Percentiles rank a stretch among this genome's conserved stretches.
phyloP scores from a whole-genome alignment of 768 basidiomycete species.

The Trametes maxima region DNA sequence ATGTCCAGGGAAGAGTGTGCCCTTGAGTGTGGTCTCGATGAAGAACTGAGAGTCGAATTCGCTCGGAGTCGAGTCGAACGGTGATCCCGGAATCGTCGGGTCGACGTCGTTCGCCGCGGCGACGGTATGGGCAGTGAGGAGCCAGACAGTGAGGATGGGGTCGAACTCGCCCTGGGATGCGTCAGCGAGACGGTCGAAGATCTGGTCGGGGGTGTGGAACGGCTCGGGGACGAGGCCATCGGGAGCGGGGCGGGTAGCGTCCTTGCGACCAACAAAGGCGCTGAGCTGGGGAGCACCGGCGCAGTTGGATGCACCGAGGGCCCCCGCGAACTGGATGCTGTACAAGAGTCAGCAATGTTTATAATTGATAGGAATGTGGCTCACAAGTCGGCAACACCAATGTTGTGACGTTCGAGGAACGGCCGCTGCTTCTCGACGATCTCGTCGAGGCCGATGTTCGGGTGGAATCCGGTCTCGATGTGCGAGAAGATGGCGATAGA shows the following conservation, averaged over 20 bases:
- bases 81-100: conserved; percentile 36
- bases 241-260: conserved; percentile 32
- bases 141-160: conserved; percentile 37
- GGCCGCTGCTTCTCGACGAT: conserved; percentile 14
- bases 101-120: conserved; percentile 28
- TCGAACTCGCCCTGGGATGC: conserved; percentile 34
- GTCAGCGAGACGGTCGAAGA: conserved; percentile 38
- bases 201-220: conserved; percentile 27
- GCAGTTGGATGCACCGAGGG: conserved; percentile 46
- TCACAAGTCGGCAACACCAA: conserved; percentile 14
- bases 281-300: conserved; percentile 23
- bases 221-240: conserved; percentile 41
- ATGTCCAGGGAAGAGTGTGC: conserved; percentile 28
- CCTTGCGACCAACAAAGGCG: conserved; percentile 30
- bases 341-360: conserved; percentile 15
- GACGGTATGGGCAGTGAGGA: conserved; percentile 37
- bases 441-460: conserved; percentile 47
- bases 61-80: conserved; percentile 34
- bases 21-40: conserved; percentile 45
- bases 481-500: conserved; percentile 48
- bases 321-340: conserved; percentile 47
- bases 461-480: conserved; percentile 44
- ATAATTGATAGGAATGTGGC: background rate
- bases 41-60: conserved; percentile 34
- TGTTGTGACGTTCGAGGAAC: conserved; percentile 13